phyloP scores from a whole-genome alignment of 2,329 filamentous ascomycete genomes.

The Fusarium illudens region DNA sequence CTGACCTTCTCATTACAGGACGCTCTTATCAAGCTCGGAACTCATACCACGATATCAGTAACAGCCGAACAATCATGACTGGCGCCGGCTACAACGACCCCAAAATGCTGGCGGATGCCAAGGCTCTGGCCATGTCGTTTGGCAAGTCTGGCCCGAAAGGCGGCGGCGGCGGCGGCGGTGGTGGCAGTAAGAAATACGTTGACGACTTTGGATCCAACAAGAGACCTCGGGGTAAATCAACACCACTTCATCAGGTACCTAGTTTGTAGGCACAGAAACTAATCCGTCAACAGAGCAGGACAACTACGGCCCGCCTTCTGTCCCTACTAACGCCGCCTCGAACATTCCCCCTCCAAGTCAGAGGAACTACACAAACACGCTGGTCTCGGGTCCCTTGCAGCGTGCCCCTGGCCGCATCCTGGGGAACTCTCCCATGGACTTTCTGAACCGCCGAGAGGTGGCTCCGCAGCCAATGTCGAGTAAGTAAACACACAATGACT shows the following conservation, averaged over 20 bases:
- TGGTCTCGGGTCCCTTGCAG: conserved; percentile 13
- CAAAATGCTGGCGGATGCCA: conserved; percentile 41
- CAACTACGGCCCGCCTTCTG: background rate
- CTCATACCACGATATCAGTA: background rate
- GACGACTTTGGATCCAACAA: background rate
- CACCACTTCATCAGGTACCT: no score
- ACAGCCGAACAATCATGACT: conserved; percentile 1
- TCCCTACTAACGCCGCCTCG: background rate
- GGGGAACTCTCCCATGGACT: conserved; percentile 34
- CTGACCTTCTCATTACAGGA: background rate
- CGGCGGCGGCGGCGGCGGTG: background rate
- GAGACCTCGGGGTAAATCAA: conserved; percentile 21
- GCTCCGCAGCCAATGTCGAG: background rate
- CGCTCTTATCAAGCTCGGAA: background rate
- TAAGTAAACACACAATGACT: conserved; percentile 3
- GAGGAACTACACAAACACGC: conserved; percentile 25
- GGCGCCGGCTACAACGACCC: conserved; percentile 37
- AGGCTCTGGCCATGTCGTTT: conserved; percentile 41
- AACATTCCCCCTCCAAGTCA: conserved; percentile 30
- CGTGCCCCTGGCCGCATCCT: conserved; percentile 27
- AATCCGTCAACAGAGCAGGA: conserved; percentile 8
- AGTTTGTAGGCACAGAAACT: background rate
- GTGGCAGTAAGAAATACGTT: background rate
- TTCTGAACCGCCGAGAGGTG: conserved; percentile 31
- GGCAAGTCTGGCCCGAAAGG: background rate